Percentiles rank a stretch among this genome's conserved stretches.
Evolutionary conservation across 495 filamentous ascomycete species (phyloP).

Genomic region (Talaromyces nanjingensis): DNA sequence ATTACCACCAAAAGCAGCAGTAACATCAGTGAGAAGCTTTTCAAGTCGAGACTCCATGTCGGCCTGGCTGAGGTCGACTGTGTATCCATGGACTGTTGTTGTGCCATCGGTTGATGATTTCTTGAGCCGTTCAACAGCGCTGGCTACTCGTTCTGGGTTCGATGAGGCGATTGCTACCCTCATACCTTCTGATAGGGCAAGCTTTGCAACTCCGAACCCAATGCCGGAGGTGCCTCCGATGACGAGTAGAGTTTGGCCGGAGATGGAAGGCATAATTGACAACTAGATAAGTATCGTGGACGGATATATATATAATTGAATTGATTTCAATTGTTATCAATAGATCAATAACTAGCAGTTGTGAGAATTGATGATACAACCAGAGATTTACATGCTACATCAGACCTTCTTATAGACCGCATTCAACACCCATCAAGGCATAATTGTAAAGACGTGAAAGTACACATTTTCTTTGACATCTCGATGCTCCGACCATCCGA

Average conservation of each 20-base stretch:
- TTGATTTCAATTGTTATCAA: no score
- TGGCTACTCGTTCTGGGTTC: slow-evolving; percentile 24
- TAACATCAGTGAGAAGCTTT: slow-evolving; percentile 17
- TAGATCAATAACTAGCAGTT: neutral
- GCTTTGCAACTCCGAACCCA: slow-evolving; percentile 43
- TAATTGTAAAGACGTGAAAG: neutral
- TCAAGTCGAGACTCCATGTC: slow-evolving; percentile 41
- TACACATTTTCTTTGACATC: neutral
- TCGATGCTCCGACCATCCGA: neutral
- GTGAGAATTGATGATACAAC: neutral
- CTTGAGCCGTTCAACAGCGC: slow-evolving; percentile 29
- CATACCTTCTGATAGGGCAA: slow-evolving; percentile 34
- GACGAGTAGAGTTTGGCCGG: slow-evolving; percentile 25
- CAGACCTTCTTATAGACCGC: neutral
- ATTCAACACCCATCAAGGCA: neutral
- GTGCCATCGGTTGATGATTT: slow-evolving; percentile 7
- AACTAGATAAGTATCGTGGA: neutral
- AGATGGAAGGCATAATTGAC: neutral
- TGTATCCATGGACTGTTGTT: slow-evolving; percentile 24
- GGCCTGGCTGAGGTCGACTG: slow-evolving; percentile 41
- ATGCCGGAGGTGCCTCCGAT: slow-evolving; percentile 45
- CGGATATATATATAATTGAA: no score
- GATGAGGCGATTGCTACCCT: slow-evolving; percentile 46
- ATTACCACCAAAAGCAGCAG: neutral
- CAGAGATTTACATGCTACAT: neutral